phyloP scores from a whole-genome alignment of 345 rosid species.

The Linum trigynum region DNA sequence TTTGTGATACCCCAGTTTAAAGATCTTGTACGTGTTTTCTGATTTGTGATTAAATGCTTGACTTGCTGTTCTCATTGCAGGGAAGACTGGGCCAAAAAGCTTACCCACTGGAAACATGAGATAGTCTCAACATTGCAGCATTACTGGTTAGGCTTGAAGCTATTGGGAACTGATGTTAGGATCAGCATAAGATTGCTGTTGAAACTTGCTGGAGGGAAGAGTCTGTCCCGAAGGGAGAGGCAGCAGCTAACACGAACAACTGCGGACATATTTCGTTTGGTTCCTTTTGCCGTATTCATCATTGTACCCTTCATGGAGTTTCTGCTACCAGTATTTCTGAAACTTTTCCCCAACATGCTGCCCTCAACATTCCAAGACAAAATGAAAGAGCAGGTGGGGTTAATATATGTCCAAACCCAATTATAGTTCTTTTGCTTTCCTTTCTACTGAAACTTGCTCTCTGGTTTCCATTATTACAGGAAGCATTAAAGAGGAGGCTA shows the following conservation, averaged over 20 bases:
- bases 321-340: slow-evolving; percentile 58
- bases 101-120: slow-evolving; percentile 53
- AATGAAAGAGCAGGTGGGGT: slow-evolving; percentile 62
- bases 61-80: slow-evolving; percentile 20
- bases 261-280: slow-evolving; percentile 85
- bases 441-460: not conserved
- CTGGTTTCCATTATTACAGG: slow-evolving; percentile 26
- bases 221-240: slow-evolving; percentile 77
- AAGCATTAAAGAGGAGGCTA: slow-evolving; percentile 61
- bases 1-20: not conserved
- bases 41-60: not conserved
- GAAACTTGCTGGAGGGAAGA: slow-evolving; percentile 61
- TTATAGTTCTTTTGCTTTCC: not conserved
- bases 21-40: not conserved
- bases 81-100: slow-evolving; percentile 62
- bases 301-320: slow-evolving; percentile 75
- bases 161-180: slow-evolving; percentile 60
- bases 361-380: slow-evolving; percentile 79
- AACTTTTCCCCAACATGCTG: slow-evolving; percentile 67
- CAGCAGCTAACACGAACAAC: slow-evolving; percentile 88
- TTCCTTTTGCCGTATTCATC: slow-evolving; percentile 72
- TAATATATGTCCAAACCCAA: not conserved
- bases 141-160: slow-evolving; percentile 62
- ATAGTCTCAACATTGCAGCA: slow-evolving; percentile 57
- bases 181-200: slow-evolving; percentile 57